A percentile compares a stretch with the other conserved stretches of the same genome.
Evolutionary conservation across 2,329 filamentous ascomycete species (phyloP).

Genomic region (Lithohypha guttulata): DNA sequence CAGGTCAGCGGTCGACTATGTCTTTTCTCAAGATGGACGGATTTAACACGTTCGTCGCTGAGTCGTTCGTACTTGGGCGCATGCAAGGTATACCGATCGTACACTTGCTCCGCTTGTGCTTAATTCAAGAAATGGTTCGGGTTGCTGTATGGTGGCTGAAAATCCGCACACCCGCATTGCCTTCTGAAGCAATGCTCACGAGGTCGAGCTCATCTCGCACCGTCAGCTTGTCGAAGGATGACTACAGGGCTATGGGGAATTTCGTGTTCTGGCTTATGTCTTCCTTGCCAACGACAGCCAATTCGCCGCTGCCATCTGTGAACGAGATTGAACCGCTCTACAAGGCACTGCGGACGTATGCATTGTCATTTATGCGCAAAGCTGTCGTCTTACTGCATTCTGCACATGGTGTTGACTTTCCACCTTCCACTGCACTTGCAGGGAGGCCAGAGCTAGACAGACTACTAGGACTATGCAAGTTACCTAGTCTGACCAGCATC

Average conservation of each 20-base stretch:
- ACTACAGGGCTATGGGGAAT: constrained; percentile 4
- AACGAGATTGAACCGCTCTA: constrained; percentile 12
- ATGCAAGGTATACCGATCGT: constrained; percentile 38
- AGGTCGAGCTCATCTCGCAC: neutral
- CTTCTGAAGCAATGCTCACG: neutral
- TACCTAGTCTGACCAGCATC: constrained; percentile 72
- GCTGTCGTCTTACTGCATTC: constrained; percentile 72
- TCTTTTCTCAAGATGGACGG: constrained; percentile 2
- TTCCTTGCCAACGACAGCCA: constrained; percentile 4
- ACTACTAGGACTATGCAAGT: constrained; percentile 60
- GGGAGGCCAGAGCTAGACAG: constrained; percentile 71
- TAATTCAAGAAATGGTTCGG: constrained; percentile 82
- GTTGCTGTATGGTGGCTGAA: constrained; percentile 33
- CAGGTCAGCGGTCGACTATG: neutral
- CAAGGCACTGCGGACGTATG: constrained; percentile 59
- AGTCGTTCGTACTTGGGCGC: constrained; percentile 1
- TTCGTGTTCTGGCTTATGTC: constrained; percentile 9
- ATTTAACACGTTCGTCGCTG: constrained; percentile 3
- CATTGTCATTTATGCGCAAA: constrained; percentile 83
- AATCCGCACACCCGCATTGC: neutral
- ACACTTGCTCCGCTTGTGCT: constrained; percentile 74
- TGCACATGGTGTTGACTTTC: constrained; percentile 80
- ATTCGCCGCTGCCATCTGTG: constrained; percentile 8
- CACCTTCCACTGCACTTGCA: constrained; percentile 51
- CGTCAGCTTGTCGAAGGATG: constrained; percentile 2